A percentile compares a stretch with the other conserved stretches of the same genome.
Evolutionary conservation across 257 asterid genomes (phyloP).

Genomic region (Solanum appendiculatum): DNA sequence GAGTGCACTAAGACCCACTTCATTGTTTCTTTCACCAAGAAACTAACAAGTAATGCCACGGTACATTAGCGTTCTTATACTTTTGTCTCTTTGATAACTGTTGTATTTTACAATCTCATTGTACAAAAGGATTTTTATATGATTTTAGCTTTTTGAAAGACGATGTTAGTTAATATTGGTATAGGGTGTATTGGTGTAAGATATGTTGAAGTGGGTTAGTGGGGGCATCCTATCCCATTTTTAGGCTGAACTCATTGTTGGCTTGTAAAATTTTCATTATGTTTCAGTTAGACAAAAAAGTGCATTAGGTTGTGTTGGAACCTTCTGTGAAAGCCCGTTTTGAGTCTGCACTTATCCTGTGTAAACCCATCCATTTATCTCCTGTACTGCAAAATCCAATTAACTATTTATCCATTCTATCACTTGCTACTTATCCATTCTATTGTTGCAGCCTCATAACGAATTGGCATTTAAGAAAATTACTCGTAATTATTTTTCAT

Average conservation of each 20-base stretch:
- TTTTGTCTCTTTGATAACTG: background rate
- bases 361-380: background rate
- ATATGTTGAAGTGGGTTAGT: background rate
- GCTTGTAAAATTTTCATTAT: background rate
- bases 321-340: background rate
- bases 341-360: background rate
- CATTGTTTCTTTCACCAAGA: background rate
- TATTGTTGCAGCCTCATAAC: background rate
- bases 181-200: background rate
- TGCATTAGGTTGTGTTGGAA: background rate
- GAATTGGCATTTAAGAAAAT: background rate
- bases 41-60: background rate
- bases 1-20: background rate
- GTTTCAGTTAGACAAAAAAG: background rate
- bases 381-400: background rate
- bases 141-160: background rate
- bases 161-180: background rate
- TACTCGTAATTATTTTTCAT: background rate
- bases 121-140: background rate
- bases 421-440: background rate
- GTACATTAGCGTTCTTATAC: background rate
- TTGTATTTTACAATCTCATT: background rate
- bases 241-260: background rate
- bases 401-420: background rate
- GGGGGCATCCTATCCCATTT: background rate